phyloP scores from a whole-genome alignment of 352 stramenopile species.

The Globisporangium sylvaticum region DNA sequence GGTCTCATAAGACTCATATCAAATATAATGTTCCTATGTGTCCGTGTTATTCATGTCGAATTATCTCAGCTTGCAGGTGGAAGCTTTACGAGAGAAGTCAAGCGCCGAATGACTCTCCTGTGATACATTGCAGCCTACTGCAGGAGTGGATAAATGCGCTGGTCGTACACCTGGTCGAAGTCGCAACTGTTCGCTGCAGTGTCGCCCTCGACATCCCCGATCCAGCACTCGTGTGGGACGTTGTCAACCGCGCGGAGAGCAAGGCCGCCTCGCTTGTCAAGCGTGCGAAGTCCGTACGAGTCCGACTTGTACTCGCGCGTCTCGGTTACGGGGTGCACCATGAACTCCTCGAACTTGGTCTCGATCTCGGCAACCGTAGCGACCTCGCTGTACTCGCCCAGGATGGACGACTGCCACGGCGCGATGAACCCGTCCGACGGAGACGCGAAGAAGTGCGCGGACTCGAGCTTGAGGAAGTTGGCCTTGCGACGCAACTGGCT shows the following conservation, averaged over 20 bases:
- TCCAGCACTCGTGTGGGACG: constrained; percentile 41
- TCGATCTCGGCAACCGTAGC: constrained; percentile 21
- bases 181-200: constrained; percentile 6
- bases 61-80: no score
- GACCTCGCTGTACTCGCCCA: constrained; percentile 40
- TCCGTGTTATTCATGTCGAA: no score
- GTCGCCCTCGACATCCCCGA: constrained; percentile 2
- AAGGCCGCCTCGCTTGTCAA: constrained; percentile 22
- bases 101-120: no score
- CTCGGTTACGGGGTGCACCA: constrained; percentile 26
- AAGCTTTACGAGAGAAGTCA: no score
- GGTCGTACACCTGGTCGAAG: constrained; percentile 18
- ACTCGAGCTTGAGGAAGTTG: constrained; percentile 41
- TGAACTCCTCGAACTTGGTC: constrained; percentile 29
- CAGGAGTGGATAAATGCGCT: constrained; percentile 14
- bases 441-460: constrained; percentile 46
- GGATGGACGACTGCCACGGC: constrained; percentile 35
- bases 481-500: constrained; percentile 28
- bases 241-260: constrained; percentile 23
- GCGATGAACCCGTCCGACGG: constrained; percentile 34
- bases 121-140: not conserved
- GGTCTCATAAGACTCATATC: not conserved
- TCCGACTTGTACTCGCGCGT: constrained; percentile 35
- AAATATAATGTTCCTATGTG: not conserved
- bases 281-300: constrained; percentile 35